phyloP scores from a whole-genome alignment of 345 rosid species.

The Eucalyptus pauciflora region DNA sequence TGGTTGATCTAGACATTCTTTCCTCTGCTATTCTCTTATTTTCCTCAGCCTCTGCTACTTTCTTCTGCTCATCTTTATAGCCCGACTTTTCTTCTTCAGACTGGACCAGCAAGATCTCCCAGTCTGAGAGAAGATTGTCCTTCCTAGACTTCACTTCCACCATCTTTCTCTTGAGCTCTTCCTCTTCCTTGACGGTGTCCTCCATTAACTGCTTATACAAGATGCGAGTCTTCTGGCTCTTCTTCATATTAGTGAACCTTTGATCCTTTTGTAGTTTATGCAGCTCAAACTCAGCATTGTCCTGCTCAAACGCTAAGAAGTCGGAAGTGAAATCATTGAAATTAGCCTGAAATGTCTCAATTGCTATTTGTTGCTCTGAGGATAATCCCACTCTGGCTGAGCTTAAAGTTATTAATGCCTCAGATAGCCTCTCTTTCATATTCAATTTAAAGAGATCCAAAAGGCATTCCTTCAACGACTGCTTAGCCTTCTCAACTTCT shows the following conservation, averaged over 20 bases:
- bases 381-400: background rate
- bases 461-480: conserved; percentile 1
- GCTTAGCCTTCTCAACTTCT: background rate
- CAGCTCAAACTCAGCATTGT: background rate
- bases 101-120: background rate
- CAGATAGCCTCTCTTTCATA: background rate
- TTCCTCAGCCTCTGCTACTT: background rate
- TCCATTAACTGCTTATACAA: background rate
- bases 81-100: background rate
- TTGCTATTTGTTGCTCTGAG: background rate
- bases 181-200: background rate
- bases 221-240: background rate
- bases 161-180: background rate
- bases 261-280: background rate
- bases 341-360: background rate
- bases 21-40: background rate
- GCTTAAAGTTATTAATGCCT: background rate
- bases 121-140: background rate
- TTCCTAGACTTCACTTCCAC: background rate
- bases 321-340: background rate
- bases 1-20: background rate
- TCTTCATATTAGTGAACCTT: background rate
- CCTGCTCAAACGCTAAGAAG: background rate
- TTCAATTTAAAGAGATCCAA: background rate
- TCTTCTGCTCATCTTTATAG: background rate